Conservation (phyloP, 2,329 filamentous ascomycete genomes). For the Aphanoascus verrucosus region DNA sequence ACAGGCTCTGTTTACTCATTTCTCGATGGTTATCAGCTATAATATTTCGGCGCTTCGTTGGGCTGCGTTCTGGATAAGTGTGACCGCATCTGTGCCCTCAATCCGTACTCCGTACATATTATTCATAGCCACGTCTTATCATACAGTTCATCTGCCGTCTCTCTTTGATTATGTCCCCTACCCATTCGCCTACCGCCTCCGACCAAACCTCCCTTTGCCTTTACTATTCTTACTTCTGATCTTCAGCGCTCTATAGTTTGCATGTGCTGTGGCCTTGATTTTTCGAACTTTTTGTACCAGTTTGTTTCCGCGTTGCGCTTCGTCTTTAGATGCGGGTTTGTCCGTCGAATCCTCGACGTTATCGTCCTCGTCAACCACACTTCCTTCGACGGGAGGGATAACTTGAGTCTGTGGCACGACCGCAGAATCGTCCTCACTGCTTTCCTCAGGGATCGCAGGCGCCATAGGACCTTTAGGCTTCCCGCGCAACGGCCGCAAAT, state of each 20-base stretch:
- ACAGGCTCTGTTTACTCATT: no score
- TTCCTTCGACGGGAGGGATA: neutral
- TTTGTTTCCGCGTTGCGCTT: slow-evolving; percentile 8
- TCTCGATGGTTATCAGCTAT: no score
- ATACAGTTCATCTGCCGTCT: no score
- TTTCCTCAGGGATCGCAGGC: slow-evolving; percentile 13
- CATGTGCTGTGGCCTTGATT: slow-evolving; percentile 38
- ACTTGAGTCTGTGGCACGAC: slow-evolving; percentile 25
- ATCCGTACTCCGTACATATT: no score
- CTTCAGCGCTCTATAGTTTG: slow-evolving; percentile 40
- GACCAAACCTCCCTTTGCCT: slow-evolving; percentile 31
- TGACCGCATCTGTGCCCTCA: neutral
- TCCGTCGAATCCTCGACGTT: neutral
- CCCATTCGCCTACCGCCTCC: slow-evolving; percentile 19
- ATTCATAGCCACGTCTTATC: no score
- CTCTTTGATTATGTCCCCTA: no score
- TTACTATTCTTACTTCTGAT: slow-evolving; percentile 32
- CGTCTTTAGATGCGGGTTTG: slow-evolving; percentile 11
- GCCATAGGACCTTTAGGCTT: slow-evolving; percentile 25
- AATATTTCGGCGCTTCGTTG: no score
- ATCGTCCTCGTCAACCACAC: slow-evolving; percentile 9
- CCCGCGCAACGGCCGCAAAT: slow-evolving; percentile 33
- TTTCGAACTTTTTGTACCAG: slow-evolving; percentile 23
- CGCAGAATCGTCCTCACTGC: slow-evolving; percentile 23
- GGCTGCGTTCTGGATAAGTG: neutral